Percentiles rank a stretch among this genome's conserved stretches.
phyloP scores from a whole-genome alignment of 805 yeast species.

The Candida sphagnicola region DNA sequence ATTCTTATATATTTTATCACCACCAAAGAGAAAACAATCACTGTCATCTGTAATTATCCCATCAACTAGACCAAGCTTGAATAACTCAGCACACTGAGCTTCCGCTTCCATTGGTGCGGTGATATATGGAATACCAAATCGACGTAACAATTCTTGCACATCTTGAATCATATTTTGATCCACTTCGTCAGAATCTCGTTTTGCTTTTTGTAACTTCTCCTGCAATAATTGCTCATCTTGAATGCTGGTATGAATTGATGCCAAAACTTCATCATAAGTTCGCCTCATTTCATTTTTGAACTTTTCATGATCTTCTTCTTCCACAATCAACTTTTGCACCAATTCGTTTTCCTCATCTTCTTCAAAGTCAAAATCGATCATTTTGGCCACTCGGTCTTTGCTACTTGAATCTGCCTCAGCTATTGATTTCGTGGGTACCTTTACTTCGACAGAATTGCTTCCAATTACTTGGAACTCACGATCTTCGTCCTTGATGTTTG shows the following conservation, averaged over 20 bases:
- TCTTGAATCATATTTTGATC: slow-evolving; percentile 82
- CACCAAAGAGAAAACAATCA: slow-evolving; percentile 94
- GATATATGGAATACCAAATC: slow-evolving; percentile 92
- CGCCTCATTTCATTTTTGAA: slow-evolving; percentile 42
- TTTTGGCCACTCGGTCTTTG: slow-evolving; percentile 13
- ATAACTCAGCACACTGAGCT: slow-evolving; percentile 90
- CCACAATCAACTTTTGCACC: slow-evolving; percentile 58
- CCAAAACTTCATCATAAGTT: slow-evolving; percentile 12
- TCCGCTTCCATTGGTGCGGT: slow-evolving; percentile 99
- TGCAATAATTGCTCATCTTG: slow-evolving; percentile 48
- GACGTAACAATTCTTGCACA: slow-evolving; percentile 79
- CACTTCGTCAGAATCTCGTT: slow-evolving; percentile 89
- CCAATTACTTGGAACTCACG: neutral
- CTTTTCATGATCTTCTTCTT: slow-evolving; percentile 66
- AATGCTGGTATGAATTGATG: slow-evolving; percentile 30
- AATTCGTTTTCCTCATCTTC: slow-evolving; percentile 76
- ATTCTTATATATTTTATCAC: slow-evolving; percentile 76
- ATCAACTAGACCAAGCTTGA: slow-evolving; percentile 71
- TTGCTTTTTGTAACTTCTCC: slow-evolving; percentile 60
- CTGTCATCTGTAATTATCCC: slow-evolving; percentile 97
- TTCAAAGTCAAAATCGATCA: slow-evolving; percentile 61
- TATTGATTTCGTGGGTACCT: slow-evolving; percentile 2
- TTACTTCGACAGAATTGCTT: no score
- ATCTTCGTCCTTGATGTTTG: neutral
- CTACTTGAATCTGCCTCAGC: neutral